A percentile compares a stretch with the other conserved stretches of the same genome.
These are phyloP conservation scores for Excoecaria agallocha DNA, from an alignment of 345 rosid genomes.

Conservation along the genomic window DNA sequence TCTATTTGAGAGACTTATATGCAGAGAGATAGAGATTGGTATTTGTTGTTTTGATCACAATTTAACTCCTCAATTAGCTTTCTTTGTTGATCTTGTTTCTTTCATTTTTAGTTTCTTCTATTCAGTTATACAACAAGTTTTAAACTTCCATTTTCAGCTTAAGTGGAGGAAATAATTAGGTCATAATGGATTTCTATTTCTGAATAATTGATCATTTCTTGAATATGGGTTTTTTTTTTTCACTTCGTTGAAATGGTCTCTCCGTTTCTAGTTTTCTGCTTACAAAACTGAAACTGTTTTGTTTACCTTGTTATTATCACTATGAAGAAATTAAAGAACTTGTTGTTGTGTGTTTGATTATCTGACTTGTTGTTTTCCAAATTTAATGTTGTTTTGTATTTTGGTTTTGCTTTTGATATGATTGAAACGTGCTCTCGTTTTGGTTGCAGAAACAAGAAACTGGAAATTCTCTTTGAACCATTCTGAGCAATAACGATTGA, in stretches of 20 bases:
- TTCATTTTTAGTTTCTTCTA: neutral
- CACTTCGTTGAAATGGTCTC: constrained; percentile 3
- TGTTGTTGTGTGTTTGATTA: constrained; percentile 12
- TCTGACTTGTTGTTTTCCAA: constrained; percentile 3
- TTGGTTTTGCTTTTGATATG: neutral
- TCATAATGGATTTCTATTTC: neutral
- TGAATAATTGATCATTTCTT: neutral
- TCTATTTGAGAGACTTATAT: too few relatives aligned
- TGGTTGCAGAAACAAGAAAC: constrained; percentile 39
- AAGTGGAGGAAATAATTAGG: neutral
- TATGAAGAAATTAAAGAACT: neutral
- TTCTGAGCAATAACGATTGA: neutral
- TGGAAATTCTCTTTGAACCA: constrained; percentile 13
- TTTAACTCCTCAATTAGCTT: neutral
- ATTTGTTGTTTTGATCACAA: neutral
- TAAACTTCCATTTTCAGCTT: neutral
- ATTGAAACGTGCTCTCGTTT: neutral
- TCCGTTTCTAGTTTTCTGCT: neutral
- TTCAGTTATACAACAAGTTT: neutral
- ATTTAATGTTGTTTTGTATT: neutral
- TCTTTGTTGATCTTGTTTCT: neutral
- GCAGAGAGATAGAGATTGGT: too few relatives aligned
- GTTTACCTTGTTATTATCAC: neutral
- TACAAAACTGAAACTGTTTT: neutral
- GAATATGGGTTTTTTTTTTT: neutral